These are phyloP conservation scores for Candolleomyces aberdarensis DNA, from an alignment of 768 basidiomycete genomes.

Conservation along the genomic window DNA sequence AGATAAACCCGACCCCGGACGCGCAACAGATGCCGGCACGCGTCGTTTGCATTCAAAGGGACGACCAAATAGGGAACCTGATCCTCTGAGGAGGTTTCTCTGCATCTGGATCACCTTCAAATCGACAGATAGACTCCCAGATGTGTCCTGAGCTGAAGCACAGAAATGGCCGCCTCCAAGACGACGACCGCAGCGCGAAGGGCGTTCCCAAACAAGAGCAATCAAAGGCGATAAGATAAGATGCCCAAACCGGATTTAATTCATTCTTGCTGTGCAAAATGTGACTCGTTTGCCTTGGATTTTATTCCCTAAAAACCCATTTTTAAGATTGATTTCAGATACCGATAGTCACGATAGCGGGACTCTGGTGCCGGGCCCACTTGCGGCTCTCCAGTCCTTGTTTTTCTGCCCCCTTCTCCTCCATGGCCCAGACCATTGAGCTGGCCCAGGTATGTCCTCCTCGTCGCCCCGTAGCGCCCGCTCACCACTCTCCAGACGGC, in stretches of 20 bases:
- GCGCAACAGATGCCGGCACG: too few species aligned
- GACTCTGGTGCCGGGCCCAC: constrained; percentile 7
- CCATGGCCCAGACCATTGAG: constrained; percentile 64
- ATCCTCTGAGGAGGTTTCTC: too few species aligned
- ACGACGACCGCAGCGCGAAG: neutral
- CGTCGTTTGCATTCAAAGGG: too few species aligned
- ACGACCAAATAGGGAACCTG: too few species aligned
- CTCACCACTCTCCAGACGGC: constrained; percentile 60
- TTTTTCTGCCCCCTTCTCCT: constrained; percentile 8
- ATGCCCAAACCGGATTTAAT: neutral
- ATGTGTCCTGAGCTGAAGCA: neutral
- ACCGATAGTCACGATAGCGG: constrained; percentile 13
- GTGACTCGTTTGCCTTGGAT: neutral
- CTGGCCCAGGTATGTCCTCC: constrained; percentile 49
- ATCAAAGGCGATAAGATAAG: constrained; percentile 5
- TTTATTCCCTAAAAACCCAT: neutral
- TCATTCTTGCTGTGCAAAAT: too few species aligned
- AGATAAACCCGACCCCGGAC: too few species aligned
- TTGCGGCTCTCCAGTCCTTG: neutral
- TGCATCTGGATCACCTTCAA: too few species aligned
- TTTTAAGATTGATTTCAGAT: constrained; percentile 14
- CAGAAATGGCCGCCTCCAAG: neutral
- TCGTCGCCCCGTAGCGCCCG: neutral
- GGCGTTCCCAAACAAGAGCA: neutral
- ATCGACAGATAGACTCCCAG: too few species aligned